These are phyloP conservation scores for Bryoerythrophyllum caledonicum DNA, from an alignment of 225 moss, liverwort and hornwort species.

Conservation along the genomic window DNA sequence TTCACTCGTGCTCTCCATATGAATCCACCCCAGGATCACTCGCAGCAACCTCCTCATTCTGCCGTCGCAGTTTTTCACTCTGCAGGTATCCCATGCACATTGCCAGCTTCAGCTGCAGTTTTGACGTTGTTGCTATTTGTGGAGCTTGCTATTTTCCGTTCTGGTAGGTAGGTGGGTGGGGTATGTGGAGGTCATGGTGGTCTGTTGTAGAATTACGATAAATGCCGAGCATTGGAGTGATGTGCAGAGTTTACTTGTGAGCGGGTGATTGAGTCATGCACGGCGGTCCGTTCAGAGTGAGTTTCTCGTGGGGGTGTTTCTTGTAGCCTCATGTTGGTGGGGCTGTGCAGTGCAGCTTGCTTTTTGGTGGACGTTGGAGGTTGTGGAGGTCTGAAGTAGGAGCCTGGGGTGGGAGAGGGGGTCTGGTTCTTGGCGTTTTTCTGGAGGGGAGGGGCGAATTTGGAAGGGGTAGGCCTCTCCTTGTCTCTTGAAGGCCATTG, in stretches of 20 bases:
- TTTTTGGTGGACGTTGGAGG: not conserved
- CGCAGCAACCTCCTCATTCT: too few species aligned
- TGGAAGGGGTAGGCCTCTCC: not conserved
- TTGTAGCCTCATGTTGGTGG: not conserved
- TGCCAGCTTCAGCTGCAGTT: not conserved
- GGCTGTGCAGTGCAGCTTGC: not conserved
- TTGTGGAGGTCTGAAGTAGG: not conserved
- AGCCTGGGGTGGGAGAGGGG: not conserved
- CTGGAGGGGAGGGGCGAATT: not conserved
- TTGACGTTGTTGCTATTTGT: not conserved
- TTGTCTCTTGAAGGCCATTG: not conserved
- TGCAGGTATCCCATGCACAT: too few species aligned
- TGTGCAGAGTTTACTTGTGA: not conserved
- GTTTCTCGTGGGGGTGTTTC: not conserved
- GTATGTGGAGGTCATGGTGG: too few species aligned
- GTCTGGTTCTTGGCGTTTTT: not conserved
- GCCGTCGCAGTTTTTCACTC: too few species aligned
- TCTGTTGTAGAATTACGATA: not conserved
- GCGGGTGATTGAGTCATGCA: not conserved
- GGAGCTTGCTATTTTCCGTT: not conserved
- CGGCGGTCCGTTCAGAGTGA: not conserved
- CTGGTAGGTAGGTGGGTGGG: not conserved
- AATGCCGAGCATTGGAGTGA: not conserved
- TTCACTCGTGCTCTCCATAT: not conserved
- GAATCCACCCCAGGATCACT: rapidly evolving